Percentiles rank a stretch among this genome's conserved stretches.
phyloP scores from a whole-genome alignment of 176 grass and related monocot species.

The Oryza officinalis region DNA sequence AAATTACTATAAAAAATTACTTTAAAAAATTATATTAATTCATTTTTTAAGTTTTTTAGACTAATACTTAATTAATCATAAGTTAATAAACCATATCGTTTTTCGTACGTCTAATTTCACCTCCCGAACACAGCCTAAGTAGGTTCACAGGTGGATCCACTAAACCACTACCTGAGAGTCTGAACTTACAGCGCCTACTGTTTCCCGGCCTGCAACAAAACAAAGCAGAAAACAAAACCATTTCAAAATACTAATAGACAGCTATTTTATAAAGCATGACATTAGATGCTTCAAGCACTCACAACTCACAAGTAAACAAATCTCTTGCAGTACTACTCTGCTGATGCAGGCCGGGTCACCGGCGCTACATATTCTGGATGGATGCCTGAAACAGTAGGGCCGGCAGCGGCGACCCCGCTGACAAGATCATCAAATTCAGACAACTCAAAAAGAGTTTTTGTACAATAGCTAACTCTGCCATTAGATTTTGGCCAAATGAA shows the following conservation, averaged over 20 bases:
- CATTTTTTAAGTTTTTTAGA: no score
- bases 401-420: conserved; percentile 13
- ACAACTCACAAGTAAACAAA: not conserved
- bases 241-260: not conserved
- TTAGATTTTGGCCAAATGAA: conserved; percentile 20
- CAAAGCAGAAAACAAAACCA: not conserved
- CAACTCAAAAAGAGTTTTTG: not conserved
- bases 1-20: no score
- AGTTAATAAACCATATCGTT: no score
- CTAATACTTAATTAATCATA: no score
- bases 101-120: no score
- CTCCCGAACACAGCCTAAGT: no score
- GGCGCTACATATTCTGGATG: not conserved
- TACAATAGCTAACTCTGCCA: not conserved
- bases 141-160: no score
- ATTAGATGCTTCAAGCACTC: not conserved
- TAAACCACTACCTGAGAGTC: no score
- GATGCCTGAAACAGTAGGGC: not conserved
- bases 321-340: not conserved
- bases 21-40: no score
- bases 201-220: not conserved
- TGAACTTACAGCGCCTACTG: not conserved
- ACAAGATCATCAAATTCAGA: conserved; percentile 27
- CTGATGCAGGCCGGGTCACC: not conserved
- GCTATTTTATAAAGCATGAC: not conserved